phyloP scores from a whole-genome alignment of 176 grass and related monocot species.

The Luzula sylvatica region DNA sequence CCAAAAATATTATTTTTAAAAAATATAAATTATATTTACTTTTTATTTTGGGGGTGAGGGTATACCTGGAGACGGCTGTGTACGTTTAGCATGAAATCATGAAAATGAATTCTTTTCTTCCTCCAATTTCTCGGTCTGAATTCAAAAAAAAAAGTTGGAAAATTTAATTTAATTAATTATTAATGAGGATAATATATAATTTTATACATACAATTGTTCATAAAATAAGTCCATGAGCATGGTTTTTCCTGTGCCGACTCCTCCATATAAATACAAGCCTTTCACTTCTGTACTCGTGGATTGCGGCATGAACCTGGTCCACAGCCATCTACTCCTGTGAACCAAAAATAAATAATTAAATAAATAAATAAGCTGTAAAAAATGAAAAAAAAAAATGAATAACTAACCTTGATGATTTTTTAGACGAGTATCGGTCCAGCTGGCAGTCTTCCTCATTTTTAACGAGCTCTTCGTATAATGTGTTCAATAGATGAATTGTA shows the following conservation, averaged over 20 bases:
- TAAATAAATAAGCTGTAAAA: not conserved
- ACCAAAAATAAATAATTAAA: not conserved
- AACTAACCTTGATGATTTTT: slow-evolving; percentile 53
- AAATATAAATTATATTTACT: too few relatives aligned
- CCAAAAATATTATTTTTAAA: too few relatives aligned
- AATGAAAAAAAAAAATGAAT: not conserved
- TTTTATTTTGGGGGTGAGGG: too few relatives aligned
- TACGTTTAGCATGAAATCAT: slow-evolving; percentile 95
- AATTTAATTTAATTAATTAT: not conserved
- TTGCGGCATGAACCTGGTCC: slow-evolving; percentile 62
- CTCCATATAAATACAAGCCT: slow-evolving; percentile 78
- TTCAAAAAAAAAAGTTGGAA: slow-evolving; percentile 16
- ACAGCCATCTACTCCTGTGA: slow-evolving; percentile 79
- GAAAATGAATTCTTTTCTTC: slow-evolving; percentile 89
- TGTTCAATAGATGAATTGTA: slow-evolving; percentile 68
- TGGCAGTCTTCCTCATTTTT: slow-evolving; percentile 53
- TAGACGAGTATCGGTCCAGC: slow-evolving; percentile 79
- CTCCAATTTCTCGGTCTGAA: slow-evolving; percentile 87
- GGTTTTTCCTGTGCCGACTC: slow-evolving; percentile 85
- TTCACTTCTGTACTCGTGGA: slow-evolving; percentile 50
- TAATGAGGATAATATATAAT: slow-evolving; percentile 3
- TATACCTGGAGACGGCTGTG: slow-evolving; percentile 86
- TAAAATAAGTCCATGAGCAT: slow-evolving; percentile 97
- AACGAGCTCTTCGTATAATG: slow-evolving; percentile 62
- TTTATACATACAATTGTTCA: slow-evolving; percentile 59